Evolutionary conservation across 179 eudicot genomes (phyloP), one percentile per base, ranked within the genome.

Genomic region (Carnegiea gigantea): DNA sequence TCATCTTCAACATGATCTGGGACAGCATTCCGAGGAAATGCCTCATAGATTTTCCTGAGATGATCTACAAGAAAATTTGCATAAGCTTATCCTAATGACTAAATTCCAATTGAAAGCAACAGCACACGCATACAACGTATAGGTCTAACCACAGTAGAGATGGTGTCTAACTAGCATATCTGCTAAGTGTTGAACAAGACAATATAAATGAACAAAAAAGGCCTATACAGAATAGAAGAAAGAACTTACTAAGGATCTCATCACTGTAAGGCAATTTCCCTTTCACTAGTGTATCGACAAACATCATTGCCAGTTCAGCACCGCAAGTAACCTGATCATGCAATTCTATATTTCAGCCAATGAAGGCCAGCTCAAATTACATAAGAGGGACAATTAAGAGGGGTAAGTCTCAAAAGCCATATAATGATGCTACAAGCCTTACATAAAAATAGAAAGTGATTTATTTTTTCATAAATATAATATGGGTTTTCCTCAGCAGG

Each of bases 281-380:
- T 89, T 95, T 95, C 62, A 90, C 93, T 74, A 95, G 98, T 48
- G 93, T 88, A 64, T 95, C 98, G 76, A 91, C 97, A 74, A 89
- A 91, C 81, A 90, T 75, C 70, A 88, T 85, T 73, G 99, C 97
- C 89, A 95, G 93, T 89, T 95, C 99, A 68, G 95, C 89, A 74
- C 99, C 99, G 89, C 99, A 95, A 38, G 97, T 94, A 81, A 95
- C 90, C 99, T 95, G 86, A 68, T 83, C 78, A 83, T 59, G 24
- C 46, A 11, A 71, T 20, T 54, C 62, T 1, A 17, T 5, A 54
- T 54, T 54, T 54, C 62, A 54, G 62, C 62, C 62, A 54, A 54
- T 54, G 23, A 5, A 54, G 21, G 7, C 62, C 62, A 54, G 14
- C n/a, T 18, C 62, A 54, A 54, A 15, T 54, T 17, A 54, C 62